Evolutionary conservation across 768 basidiomycete genomes (phyloP).

Genomic region (Boletales sp.): DNA sequence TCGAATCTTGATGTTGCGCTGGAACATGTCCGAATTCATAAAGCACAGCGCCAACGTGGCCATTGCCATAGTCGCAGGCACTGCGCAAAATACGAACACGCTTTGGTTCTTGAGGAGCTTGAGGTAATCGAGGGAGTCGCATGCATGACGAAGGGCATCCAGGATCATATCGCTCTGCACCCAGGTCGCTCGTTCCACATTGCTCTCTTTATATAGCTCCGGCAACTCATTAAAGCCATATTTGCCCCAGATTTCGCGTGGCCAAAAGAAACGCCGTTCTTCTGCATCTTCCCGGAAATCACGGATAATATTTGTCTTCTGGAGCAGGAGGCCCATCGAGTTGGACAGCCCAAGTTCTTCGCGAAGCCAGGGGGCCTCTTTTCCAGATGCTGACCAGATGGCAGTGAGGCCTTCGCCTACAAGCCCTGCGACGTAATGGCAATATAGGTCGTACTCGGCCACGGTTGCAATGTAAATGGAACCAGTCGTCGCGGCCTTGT

Average conservation of each 20-base stretch:
- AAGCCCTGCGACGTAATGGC: conserved; percentile 96
- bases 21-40: conserved; percentile 87
- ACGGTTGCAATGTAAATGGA: conserved; percentile 69
- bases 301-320: conserved; percentile 98
- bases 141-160: conserved; percentile 80
- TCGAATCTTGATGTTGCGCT: conserved; percentile 90
- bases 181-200: conserved; percentile 67
- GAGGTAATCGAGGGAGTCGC: conserved; percentile 88
- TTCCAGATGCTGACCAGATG: conserved; percentile 80
- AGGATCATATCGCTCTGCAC: conserved; percentile 87
- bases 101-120: conserved; percentile 82
- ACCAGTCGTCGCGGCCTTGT: conserved; percentile 70
- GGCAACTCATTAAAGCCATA: conserved; percentile 72
- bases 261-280: conserved; percentile 89
- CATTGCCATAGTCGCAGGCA: conserved; percentile 93
- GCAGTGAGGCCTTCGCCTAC: conserved; percentile 94
- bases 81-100: conserved; percentile 94
- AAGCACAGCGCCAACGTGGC: conserved; percentile 91
- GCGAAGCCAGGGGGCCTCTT: conserved; percentile 71
- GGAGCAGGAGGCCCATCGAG: conserved; percentile 91
- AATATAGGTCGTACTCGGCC: conserved; percentile 93
- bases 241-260: conserved; percentile 83
- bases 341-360: conserved; percentile 86
- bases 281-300: conserved; percentile 92
- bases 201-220: conserved; percentile 58